Percentiles rank a stretch among this genome's conserved stretches.
These are phyloP conservation scores for Anisogramma anomala DNA, from an alignment of 2,329 filamentous ascomycete species.

Conservation along the genomic window DNA sequence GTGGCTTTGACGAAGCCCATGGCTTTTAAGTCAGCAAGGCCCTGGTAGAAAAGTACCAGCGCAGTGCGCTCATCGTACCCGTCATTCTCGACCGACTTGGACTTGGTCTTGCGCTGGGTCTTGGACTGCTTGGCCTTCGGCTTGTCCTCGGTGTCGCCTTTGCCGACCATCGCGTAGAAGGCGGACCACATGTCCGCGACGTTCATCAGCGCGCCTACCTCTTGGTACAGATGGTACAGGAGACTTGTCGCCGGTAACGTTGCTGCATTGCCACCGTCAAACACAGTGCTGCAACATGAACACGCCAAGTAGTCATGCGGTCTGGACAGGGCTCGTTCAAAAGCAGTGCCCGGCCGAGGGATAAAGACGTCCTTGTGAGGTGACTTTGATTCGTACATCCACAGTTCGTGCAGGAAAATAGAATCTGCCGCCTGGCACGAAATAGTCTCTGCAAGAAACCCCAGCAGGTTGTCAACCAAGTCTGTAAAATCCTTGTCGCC, in stretches of 20 bases:
- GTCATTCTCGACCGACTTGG: constrained; percentile 19
- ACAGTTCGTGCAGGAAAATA: constrained; percentile 57
- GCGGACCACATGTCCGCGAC: constrained; percentile 70
- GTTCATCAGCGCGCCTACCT: constrained; percentile 67
- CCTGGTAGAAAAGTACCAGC: constrained; percentile 72
- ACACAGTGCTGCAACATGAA: constrained; percentile 47
- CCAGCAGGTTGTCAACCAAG: constrained; percentile 46
- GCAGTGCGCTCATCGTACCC: constrained; percentile 42
- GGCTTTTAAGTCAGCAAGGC: constrained; percentile 70
- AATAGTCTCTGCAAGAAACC: constrained; percentile 31
- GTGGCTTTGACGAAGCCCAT: constrained; percentile 83
- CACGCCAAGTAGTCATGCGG: constrained; percentile 72
- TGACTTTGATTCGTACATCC: constrained; percentile 61
- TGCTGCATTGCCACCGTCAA: constrained; percentile 38
- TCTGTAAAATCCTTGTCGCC: constrained; percentile 60
- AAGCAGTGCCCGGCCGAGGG: constrained; percentile 55
- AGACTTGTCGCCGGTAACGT: constrained; percentile 61
- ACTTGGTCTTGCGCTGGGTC: constrained; percentile 11
- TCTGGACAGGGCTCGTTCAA: constrained; percentile 59
- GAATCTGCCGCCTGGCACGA: constrained; percentile 29
- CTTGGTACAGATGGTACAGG: constrained; percentile 67
- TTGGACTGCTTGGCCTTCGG: constrained; percentile 21
- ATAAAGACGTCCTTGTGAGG: constrained; percentile 65
- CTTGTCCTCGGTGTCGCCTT: constrained; percentile 28
- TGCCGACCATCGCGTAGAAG: constrained; percentile 52